phyloP scores from a whole-genome alignment of 331 rosid species.

The Prunus yedoensis region DNA sequence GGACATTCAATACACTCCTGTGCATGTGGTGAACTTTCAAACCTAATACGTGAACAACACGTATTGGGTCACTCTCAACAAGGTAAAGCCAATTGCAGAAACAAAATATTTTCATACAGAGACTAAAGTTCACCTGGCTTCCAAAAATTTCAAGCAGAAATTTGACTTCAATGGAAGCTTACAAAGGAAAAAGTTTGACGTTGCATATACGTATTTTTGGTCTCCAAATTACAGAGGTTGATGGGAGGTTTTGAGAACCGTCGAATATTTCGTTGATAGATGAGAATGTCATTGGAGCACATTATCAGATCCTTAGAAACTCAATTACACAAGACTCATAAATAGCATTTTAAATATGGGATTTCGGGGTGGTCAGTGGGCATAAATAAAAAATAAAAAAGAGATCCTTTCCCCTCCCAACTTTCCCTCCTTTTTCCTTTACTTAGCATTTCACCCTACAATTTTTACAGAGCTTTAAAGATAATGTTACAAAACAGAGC shows the following conservation, averaged over 20 bases:
- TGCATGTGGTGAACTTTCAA: too few species aligned
- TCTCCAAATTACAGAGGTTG: too few species aligned
- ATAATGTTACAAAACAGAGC: background rate
- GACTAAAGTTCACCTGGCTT: too few species aligned
- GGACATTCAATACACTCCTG: too few species aligned
- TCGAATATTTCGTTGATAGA: background rate
- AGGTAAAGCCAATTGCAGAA: background rate
- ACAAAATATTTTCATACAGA: too few species aligned
- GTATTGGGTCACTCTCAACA: too few species aligned
- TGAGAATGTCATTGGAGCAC: background rate
- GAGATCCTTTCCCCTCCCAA: background rate
- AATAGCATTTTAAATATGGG: background rate
- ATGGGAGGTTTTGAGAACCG: background rate
- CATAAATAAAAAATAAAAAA: too few species aligned
- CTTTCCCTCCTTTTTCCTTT: background rate
- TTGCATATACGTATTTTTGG: too few species aligned
- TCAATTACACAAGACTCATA: background rate
- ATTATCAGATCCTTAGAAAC: background rate
- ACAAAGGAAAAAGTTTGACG: background rate
- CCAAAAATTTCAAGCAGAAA: background rate
- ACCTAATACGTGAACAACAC: too few species aligned
- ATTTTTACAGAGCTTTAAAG: background rate
- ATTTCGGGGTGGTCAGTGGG: background rate
- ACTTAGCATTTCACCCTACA: background rate
- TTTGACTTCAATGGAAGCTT: background rate